Evolutionary conservation across 1,284 basidiomycete genomes (phyloP).

Genomic region (Schizopora paradoxa): DNA sequence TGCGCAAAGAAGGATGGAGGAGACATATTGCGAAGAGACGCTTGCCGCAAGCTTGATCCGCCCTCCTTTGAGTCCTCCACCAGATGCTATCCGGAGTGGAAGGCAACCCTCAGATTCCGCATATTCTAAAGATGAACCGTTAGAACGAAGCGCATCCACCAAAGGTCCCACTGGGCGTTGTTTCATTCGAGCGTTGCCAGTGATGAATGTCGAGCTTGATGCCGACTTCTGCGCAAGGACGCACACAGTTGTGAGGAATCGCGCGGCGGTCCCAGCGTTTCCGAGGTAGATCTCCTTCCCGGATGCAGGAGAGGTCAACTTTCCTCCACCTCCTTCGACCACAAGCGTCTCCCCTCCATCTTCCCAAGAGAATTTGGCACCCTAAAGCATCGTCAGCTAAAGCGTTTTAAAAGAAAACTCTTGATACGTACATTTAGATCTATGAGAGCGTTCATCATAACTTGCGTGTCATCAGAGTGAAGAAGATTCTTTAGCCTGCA

Average conservation of each 20-base stretch:
- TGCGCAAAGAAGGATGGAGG: conserved; percentile 92
- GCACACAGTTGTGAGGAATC: conserved; percentile 96
- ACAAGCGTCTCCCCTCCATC: conserved; percentile 92
- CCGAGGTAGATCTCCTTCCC: conserved; percentile 92
- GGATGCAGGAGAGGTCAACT: conserved; percentile 69
- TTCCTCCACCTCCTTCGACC: conserved; percentile 83
- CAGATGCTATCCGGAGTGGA: conserved; percentile 80
- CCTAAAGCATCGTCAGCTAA: conserved; percentile 52
- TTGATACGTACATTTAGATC: conserved; percentile 70
- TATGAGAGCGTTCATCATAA: conserved; percentile 94
- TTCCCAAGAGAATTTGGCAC: conserved; percentile 88
- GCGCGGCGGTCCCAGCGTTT: conserved; percentile 96
- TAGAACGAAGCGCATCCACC: conserved; percentile 85
- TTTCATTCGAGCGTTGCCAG: conserved; percentile 98
- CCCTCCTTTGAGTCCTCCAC: conserved; percentile 84
- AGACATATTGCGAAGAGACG: conserved; percentile 98
- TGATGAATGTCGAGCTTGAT: conserved; percentile 68
- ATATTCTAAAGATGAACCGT: conserved; percentile 79
- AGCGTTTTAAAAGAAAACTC: conserved; percentile 3
- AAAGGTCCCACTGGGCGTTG: conserved; percentile 93
- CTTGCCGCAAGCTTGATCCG: conserved; percentile 87
- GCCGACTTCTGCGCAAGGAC: conserved; percentile 60
- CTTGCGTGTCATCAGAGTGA: conserved; percentile 97
- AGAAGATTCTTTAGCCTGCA: conserved; percentile 88
- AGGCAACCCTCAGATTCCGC: conserved; percentile 81